Evolutionary conservation across 331 rosid species (phyloP).

Genomic region (Quercus phellos): DNA sequence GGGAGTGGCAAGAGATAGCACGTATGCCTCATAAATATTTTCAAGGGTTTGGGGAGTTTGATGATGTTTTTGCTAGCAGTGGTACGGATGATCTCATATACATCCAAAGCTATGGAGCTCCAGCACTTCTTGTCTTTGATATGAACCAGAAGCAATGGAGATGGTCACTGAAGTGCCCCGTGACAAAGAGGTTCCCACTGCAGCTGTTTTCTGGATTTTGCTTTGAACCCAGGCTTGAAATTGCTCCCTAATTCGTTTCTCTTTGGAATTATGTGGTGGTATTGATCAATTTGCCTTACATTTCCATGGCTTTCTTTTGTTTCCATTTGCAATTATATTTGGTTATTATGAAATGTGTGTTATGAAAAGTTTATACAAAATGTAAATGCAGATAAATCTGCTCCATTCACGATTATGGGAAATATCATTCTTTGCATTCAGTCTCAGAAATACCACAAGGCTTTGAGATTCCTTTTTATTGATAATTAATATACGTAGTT

Average conservation of each 20-base stretch:
- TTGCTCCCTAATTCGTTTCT: slow-evolving; percentile 51
- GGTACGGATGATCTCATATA: slow-evolving; percentile 70
- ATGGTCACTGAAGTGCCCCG: slow-evolving; percentile 92
- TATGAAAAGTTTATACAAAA: slow-evolving; percentile 31
- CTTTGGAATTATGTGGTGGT: slow-evolving; percentile 26
- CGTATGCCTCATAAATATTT: slow-evolving; percentile 83
- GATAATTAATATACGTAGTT: background rate
- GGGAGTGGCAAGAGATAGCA: slow-evolving; percentile 69
- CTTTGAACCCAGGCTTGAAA: slow-evolving; percentile 85
- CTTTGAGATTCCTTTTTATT: background rate
- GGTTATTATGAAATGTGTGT: slow-evolving; percentile 26
- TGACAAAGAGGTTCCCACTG: slow-evolving; percentile 70
- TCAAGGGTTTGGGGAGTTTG: slow-evolving; percentile 92
- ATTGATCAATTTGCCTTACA: slow-evolving; percentile 21
- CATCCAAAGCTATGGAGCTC: slow-evolving; percentile 88
- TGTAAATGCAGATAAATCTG: slow-evolving; percentile 50
- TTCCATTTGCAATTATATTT: slow-evolving; percentile 21
- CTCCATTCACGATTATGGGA: slow-evolving; percentile 48
- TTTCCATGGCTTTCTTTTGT: slow-evolving; percentile 28
- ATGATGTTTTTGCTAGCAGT: slow-evolving; percentile 82
- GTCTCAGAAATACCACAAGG: slow-evolving; percentile 29
- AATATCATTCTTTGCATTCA: slow-evolving; percentile 41
- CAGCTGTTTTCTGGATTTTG: slow-evolving; percentile 93
- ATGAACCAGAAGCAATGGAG: slow-evolving; percentile 68
- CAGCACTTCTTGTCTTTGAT: slow-evolving; percentile 70